Conservation (phyloP, 2,329 filamentous ascomycete genomes). For the Fusarium burgessii region DNA sequence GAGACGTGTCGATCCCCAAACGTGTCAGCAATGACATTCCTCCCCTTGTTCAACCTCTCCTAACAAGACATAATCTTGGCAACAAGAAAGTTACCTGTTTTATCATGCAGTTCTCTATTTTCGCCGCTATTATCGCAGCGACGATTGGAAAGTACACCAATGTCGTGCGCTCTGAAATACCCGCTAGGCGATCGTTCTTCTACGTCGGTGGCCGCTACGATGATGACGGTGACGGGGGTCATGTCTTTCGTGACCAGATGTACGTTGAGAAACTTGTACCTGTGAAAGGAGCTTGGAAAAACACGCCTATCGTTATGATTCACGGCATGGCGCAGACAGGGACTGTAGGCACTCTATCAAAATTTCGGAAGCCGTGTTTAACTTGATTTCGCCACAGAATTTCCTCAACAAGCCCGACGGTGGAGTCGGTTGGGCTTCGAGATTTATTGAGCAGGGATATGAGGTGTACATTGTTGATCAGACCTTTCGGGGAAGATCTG, state of each 20-base stretch:
- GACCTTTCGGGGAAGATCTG: conserved; percentile 38
- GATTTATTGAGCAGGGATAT: conserved; percentile 40
- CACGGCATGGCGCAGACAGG: conserved; percentile 43
- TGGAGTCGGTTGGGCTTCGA: conserved; percentile 40
- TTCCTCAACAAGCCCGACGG: conserved; percentile 44
- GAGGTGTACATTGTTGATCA: conserved; percentile 43
- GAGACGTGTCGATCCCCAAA: conserved; percentile 8
- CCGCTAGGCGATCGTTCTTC: conserved; percentile 37
- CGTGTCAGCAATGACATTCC: conserved; percentile 8
- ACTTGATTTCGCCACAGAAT: conserved; percentile 23
- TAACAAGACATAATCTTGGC: not conserved
- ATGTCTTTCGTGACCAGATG: conserved; percentile 43
- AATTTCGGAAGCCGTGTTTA: not conserved
- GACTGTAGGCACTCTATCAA: conserved; percentile 16
- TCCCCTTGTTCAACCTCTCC: not conserved
- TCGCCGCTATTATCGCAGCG: conserved; percentile 10
- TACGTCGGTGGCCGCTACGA: conserved; percentile 39
- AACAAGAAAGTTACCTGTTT: not conserved
- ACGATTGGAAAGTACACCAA: conserved; percentile 15
- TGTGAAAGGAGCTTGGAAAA: conserved; percentile 10
- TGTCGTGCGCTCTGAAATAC: conserved; percentile 14
- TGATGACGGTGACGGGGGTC: conserved; percentile 33
- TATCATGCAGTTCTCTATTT: conserved; percentile 21
- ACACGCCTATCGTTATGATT: conserved; percentile 39
- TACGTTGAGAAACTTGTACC: conserved; percentile 42